A percentile compares a stretch with the other conserved stretches of the same genome.
Conservation (phyloP, 75 land plant genomes). For the Sequoiadendron giganteum region DNA sequence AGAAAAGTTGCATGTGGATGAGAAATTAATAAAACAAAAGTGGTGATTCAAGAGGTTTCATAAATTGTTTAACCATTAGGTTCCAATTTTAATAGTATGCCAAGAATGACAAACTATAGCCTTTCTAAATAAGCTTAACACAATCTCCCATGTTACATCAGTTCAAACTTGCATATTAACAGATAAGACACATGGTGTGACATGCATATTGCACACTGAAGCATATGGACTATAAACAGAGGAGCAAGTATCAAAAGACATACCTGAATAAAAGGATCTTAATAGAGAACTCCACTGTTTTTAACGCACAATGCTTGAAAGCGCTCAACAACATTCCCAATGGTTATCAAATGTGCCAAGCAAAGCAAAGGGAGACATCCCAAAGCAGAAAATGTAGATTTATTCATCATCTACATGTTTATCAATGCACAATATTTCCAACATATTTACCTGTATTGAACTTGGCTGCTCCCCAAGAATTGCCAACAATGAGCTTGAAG, state of each 20-base stretch:
- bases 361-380: too few species aligned
- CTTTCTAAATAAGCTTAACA: neutral
- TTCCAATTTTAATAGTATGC: neutral
- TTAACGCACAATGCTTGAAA: constrained; percentile 73
- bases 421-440: neutral
- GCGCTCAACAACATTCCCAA: constrained; percentile 80
- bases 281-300: constrained; percentile 97
- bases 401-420: neutral
- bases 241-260: neutral
- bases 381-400: neutral
- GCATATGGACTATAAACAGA: neutral
- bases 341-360: too few species aligned
- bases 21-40: neutral
- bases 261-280: constrained; percentile 96
- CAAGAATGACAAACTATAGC: neutral
- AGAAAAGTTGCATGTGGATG: neutral
- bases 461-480: constrained; percentile 60
- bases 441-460: constrained; percentile 71
- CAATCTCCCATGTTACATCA: neutral
- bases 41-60: neutral
- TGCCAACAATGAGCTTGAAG: constrained; percentile 34
- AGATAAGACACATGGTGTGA: neutral
- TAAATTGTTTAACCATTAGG: neutral
- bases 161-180: neutral
- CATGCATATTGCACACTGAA: neutral